Evolutionary conservation across 495 filamentous ascomycete genomes (phyloP), one percentile per base, ranked within the genome.

Genomic region (Xylaria palmicola): DNA sequence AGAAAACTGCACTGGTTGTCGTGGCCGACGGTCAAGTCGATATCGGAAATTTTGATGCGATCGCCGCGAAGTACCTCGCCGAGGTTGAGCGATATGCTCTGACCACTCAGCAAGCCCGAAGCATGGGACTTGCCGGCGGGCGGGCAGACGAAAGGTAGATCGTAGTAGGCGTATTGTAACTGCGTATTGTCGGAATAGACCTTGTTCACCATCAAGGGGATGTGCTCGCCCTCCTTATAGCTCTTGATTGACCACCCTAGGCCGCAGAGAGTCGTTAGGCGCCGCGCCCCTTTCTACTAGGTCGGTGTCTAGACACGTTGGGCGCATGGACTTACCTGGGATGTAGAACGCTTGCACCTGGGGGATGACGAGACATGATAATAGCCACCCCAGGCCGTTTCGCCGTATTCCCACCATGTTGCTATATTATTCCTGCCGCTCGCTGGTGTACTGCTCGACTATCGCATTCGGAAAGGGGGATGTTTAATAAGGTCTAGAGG

Each of bases 121-220:
- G 82, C 82, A 63, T 88, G 86, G 62, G 80, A 81, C 56, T 83
- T 80, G 29, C 89, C 90, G 17, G 86, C 89, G 0, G 90, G 90
- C 8, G 90, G 91, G 66, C 91, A 96, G 53, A 96, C 90, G 71
- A 97, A 96, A 22, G 93, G 92, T 10, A 96, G 87, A 66, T 96
- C 91, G 68, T 88, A 92, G 78, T 93, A 96, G 64, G 93, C 92
- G 84, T 92, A 97, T 74, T 96, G 91, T 8, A 97, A 78, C 72
- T 96, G 89, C 0, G 91, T 93, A 64, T 91, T 86, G 76, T 96
- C 92, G 62, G 91, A 96, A 76, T 93, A 95, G 67, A 95, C 88
- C 74, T 97, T 97, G 77, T 97, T 97, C 56, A 94, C 91, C n/a
- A 92, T 85, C 6, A 97, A 81, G 0, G 92, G 92, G 27, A 96